Evolutionary conservation across 2,329 filamentous ascomycete genomes (phyloP), one percentile per base, ranked within the genome.

Genomic region (Penicillium crustosum): DNA sequence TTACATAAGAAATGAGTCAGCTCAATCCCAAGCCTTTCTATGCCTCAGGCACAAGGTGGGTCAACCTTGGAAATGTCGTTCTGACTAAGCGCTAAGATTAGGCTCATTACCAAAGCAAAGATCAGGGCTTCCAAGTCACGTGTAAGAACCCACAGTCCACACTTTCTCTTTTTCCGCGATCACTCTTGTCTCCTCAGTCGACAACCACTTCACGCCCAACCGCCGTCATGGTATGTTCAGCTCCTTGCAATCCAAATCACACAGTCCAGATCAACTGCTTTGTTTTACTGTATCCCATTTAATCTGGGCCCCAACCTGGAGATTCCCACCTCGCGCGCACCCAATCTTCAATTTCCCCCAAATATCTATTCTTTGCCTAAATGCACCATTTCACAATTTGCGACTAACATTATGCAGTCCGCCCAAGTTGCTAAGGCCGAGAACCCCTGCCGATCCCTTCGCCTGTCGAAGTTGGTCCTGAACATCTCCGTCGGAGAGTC

Each of bases 401-500:
- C 55, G 43, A 63, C 61, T 70, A 68, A 70, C 64, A 55, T 31
- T 57, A 78, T 80, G 73, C 74, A 86, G 81, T 84, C 89, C 81
- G 90, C 93, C 80, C 76, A 53, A 53, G 23, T 81, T 75, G 83
- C 86, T 75, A 97, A 97, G 87, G 80, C 85, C 80, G 84, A 86
- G 81, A 99, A 99, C 88, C 93, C 94, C 85, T 99, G 99, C 94
- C 91, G 93, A 86, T 93, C 99, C 86, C 91, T 97, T 80, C 91
- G 92, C 86, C 94, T 97, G 84, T 91, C 96, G 85, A 97, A 97
- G 87, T 91, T 97, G 81, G 93, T 96, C 82, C 90, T 97, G 80
- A 97, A 97, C 89, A 97, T 97, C 83, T 97, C 91, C 74, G 94
- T 99, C 76, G 94, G 94, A 84, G 94, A 99, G 87, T 97, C 93